Evolutionary conservation across 192 early-diverging fungal species (phyloP).

Genomic region (Coemansia sp.): DNA sequence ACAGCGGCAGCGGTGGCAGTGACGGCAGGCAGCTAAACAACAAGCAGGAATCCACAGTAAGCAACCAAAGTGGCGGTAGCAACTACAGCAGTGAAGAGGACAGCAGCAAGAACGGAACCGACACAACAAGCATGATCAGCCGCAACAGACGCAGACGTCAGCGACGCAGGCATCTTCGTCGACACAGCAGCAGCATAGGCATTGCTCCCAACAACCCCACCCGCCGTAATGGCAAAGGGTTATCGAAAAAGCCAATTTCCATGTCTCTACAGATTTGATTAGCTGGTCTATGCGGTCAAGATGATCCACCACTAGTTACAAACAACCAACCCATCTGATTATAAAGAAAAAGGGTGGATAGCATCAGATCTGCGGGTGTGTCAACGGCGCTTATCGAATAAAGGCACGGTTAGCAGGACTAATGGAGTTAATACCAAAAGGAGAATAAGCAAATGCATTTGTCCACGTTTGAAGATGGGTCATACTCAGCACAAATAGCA

Average conservation of each 20-base stretch:
- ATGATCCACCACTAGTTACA: background rate
- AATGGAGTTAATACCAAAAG: slow-evolving; percentile 3
- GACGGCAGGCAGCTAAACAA: background rate
- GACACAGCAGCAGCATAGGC: slow-evolving; percentile 11
- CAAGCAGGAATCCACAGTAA: slow-evolving; percentile 1
- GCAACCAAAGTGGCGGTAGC: background rate
- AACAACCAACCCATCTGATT: background rate
- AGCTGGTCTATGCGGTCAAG: background rate
- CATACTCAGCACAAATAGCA: too few species aligned
- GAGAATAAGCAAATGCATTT: background rate
- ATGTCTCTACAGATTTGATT: slow-evolving; percentile 7
- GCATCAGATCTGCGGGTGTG: too few species aligned
- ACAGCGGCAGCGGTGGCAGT: background rate
- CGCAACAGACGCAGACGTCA: slow-evolving; percentile 24
- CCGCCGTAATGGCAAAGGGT: background rate
- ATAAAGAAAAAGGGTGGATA: background rate
- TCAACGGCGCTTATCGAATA: background rate
- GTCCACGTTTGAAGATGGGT: too few species aligned
- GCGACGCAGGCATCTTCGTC: slow-evolving; percentile 1
- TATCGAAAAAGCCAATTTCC: background rate
- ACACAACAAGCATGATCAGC: slow-evolving; percentile 23
- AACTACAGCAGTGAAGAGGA: slow-evolving; percentile 11
- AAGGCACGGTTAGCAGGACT: background rate
- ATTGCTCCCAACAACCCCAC: background rate
- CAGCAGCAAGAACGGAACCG: slow-evolving; percentile 12